These are phyloP conservation scores for Plenodomus tracheiphilus DNA, from an alignment of 2,329 filamentous ascomycete species.

Conservation along the genomic window DNA sequence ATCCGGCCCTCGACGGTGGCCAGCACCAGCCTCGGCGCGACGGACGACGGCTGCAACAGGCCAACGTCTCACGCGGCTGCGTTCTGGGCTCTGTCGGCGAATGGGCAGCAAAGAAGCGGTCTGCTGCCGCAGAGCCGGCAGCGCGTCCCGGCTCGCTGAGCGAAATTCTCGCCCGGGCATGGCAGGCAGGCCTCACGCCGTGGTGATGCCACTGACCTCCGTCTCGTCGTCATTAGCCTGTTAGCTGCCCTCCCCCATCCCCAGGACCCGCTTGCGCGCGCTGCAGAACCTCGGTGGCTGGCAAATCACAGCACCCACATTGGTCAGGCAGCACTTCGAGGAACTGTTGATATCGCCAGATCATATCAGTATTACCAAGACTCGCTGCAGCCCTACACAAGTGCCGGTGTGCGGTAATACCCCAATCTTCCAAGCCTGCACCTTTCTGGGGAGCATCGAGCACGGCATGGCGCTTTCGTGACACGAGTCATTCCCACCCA, in stretches of 20 bases:
- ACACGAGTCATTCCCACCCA: neutral
- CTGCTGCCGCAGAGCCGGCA: slow-evolving; percentile 15
- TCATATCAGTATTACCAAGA: slow-evolving; percentile 6
- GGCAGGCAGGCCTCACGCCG: slow-evolving; percentile 22
- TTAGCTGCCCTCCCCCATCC: slow-evolving; percentile 6
- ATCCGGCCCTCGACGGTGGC: slow-evolving; percentile 1
- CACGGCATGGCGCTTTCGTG: neutral
- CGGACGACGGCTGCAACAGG: slow-evolving; percentile 1
- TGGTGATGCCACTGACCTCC: slow-evolving; percentile 26
- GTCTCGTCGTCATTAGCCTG: slow-evolving; percentile 20
- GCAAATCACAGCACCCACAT: slow-evolving; percentile 1
- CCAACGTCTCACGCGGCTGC: slow-evolving; percentile 7
- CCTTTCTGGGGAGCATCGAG: neutral
- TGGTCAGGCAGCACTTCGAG: neutral
- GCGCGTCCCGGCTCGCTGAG: slow-evolving; percentile 12
- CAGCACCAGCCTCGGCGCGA: neutral
- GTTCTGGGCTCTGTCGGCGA: slow-evolving; percentile 6
- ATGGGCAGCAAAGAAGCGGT: slow-evolving; percentile 21
- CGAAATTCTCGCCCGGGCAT: slow-evolving; percentile 17
- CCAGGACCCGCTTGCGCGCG: slow-evolving; percentile 13
- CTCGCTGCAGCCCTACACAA: slow-evolving; percentile 17
- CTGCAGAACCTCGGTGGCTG: neutral
- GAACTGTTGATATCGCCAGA: slow-evolving; percentile 18
- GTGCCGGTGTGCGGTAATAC: neutral
- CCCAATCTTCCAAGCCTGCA: too few species aligned